Conservation (phyloP, 1,284 basidiomycete genomes). For the Cryptococcus jaspeensis region DNA sequence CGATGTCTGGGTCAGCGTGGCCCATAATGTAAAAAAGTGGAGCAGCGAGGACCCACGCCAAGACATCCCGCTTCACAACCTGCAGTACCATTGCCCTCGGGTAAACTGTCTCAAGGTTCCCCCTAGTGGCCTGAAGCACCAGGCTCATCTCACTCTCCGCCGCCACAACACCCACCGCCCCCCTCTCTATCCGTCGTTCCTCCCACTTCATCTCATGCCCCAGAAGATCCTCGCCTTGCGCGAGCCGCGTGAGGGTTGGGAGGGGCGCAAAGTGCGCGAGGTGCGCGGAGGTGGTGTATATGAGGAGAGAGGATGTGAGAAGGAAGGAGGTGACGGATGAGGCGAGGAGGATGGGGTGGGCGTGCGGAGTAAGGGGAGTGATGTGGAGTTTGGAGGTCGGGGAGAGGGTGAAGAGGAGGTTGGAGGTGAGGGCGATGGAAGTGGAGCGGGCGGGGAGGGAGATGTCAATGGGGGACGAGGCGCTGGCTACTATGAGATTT, state of each 20-base stretch:
- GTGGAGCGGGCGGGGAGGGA: conserved; percentile 32
- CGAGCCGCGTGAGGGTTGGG: conserved; percentile 34
- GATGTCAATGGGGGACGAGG: conserved; percentile 7
- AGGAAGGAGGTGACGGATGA: conserved; percentile 75
- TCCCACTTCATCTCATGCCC: conserved; percentile 59
- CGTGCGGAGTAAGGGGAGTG: conserved; percentile 46
- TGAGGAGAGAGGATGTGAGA: conserved; percentile 74
- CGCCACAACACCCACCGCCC: conserved; percentile 77
- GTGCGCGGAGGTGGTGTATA: conserved; percentile 84
- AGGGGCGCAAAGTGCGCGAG: conserved; percentile 74
- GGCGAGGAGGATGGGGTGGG: conserved; percentile 50
- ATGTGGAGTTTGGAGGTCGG: conserved; percentile 63
- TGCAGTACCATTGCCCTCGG: conserved; percentile 88
- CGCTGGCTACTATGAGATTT: conserved; percentile 6
- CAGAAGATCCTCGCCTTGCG: conserved; percentile 29
- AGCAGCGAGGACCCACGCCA: conserved; percentile 58
- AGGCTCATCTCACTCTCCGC: conserved; percentile 84
- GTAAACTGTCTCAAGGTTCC: conserved; percentile 93
- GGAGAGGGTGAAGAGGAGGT: conserved; percentile 66
- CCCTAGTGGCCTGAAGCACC: conserved; percentile 95
- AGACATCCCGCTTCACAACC: conserved; percentile 70
- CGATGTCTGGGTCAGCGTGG: background rate
- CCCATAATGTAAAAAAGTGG: background rate
- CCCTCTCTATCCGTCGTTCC: conserved; percentile 76
- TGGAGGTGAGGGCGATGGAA: conserved; percentile 26